Base-by-base conservation (phyloP, 495 filamentous ascomycete species). In the Daldinia decipiens region DNA sequence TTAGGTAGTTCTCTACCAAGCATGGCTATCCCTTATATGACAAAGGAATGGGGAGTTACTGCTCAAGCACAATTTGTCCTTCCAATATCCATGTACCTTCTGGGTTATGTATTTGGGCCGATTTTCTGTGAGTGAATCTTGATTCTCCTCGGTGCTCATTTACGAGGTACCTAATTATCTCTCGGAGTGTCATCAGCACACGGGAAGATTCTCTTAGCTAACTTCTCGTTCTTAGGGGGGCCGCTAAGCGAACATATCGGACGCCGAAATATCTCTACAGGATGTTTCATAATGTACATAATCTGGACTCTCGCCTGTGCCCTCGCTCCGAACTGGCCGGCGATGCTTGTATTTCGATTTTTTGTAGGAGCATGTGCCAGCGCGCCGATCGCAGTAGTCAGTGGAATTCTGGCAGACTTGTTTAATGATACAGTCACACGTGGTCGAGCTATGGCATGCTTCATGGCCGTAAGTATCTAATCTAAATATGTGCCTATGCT, bases 321-420 rank as follows among this genome's bases (percentile, higher is more conserved):
- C 1, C 72, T 94, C 9, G 84, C 92, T 8, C 91, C 90, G 0
- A 90, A 84, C 47, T 94, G 89, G 86, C 73, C 87, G 0, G 78
- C 83, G 0, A 83, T 94, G 17, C 81, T 94, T 3, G 76, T 93
- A 5, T 92, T 95, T 70, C 84, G 92, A 1, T 79, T 90, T 0
- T 77, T 93, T 7, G 84, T 84, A 17, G 92, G 92, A 7, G 81
- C 88, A 2, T 87, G 82, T 73, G 92, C 88, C 8, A 87, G 87
- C 32, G 86, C 86, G 15, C 90, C 92, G 1, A 90, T 93, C 57
- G 86, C 89, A 4, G 85, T 93, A 7, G 85, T 91, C 15, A 88
- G 90, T 0, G 92, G 92, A 8, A 81, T 93, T 3, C 91, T 90
- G 74, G 91, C 92, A 0, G 92, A 95, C 79, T 82, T 93, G 6